Evolutionary conservation across 148 eudicot species (phyloP).

Genomic region (Hydrangea macrophylla): DNA sequence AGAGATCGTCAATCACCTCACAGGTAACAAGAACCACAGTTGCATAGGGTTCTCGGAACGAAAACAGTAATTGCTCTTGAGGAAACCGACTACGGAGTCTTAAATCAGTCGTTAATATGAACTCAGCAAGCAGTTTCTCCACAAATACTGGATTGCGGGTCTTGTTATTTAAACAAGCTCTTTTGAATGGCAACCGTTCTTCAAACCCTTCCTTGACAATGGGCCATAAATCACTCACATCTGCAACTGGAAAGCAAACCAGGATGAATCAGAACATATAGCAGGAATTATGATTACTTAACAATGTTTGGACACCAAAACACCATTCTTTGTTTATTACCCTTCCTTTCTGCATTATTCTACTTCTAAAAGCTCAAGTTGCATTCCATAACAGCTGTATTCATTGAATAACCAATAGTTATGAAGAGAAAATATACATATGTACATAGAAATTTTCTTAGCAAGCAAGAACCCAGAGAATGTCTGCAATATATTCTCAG

Average conservation of each 20-base stretch:
- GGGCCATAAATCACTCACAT: constrained; percentile 96
- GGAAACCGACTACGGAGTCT: constrained; percentile 92
- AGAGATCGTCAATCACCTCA: constrained; percentile 51
- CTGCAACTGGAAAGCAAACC: constrained; percentile 67
- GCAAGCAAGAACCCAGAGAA: not conserved
- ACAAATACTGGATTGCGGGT: constrained; percentile 80
- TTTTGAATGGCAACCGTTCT: constrained; percentile 68
- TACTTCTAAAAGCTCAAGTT: constrained; percentile 2
- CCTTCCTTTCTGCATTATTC: not conserved
- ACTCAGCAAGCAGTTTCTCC: constrained; percentile 80
- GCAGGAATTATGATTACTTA: not conserved
- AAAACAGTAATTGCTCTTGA: constrained; percentile 81
- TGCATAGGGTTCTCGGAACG: constrained; percentile 97
- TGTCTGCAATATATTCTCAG: not conserved
- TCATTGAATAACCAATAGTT: not conserved
- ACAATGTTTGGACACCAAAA: not conserved
- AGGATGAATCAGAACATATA: not conserved
- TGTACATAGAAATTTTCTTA: not conserved
- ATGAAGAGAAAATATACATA: too few species aligned
- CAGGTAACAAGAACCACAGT: constrained; percentile 91
- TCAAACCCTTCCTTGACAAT: constrained; percentile 64
- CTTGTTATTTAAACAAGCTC: constrained; percentile 74
- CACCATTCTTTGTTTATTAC: too few species aligned
- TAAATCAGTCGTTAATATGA: constrained; percentile 82
- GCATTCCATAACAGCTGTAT: not conserved